Evolutionary conservation across 768 basidiomycete species (phyloP), one percentile per base, ranked within the genome.

Genomic region (Pleurotus citrinopileatus): DNA sequence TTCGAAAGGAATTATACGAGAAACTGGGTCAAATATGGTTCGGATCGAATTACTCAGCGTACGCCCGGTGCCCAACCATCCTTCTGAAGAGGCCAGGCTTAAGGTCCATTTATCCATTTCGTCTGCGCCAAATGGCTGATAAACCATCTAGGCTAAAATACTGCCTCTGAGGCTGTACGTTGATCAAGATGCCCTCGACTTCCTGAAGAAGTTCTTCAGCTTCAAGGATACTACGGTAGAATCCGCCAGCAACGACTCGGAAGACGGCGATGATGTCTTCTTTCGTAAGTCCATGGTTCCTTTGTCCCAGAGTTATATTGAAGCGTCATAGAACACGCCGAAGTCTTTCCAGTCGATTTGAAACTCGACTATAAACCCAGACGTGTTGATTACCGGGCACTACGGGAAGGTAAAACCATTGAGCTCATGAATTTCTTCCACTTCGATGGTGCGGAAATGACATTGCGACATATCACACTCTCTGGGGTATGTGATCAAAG

Each of bases 351-450:
- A 0, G 82, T 99, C 50, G 91, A 95, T 66, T 71, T 99, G 60
- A 98, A 98, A 72, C 77, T 99, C 9, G 97, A 99, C 66, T 99
- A 98, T 70, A 99, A 99, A 66, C 97, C 97, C 51, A 90, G 98
- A 43, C 84, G 95, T 4, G 95, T 99, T 17, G 93, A 98, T 67
- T 97, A 98, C 67, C 75, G 84, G 57, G 97, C 95, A 7, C 73
- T 99, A 54, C 81, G 86, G 34, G 89, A 94, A 57, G 97, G 97
- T 12, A 84, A 80, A 68, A 94, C 94, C 0, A 96, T 96, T 56
- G 97, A 99, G 65, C 71, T 99, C 42, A 98, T 99, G 96, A 99
- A 99, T 66, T 98, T 99, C 69, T 99, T 99, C 86, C 95, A 98
- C 70, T 99, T 98, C 60, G 97, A 98, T 61, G 95, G 93, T 0